Percentiles rank a stretch among this genome's conserved stretches.
Conservation (phyloP, 352 stramenopile genomes). For the Phytopythium vexans region DNA sequence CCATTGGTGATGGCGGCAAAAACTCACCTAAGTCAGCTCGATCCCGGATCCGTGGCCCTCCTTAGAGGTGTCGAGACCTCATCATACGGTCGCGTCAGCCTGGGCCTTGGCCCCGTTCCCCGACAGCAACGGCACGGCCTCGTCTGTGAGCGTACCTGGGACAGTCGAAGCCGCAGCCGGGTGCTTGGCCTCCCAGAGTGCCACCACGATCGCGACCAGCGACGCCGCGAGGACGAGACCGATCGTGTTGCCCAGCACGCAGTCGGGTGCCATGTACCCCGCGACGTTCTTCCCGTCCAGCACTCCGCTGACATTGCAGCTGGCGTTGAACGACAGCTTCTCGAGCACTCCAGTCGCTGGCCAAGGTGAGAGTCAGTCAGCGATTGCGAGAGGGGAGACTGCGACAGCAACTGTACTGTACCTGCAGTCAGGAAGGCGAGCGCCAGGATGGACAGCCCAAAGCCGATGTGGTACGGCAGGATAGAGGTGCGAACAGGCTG, state of each 20-base stretch:
- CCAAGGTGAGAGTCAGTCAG: neutral
- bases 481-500: slow-evolving; percentile 32
- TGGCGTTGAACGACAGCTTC: slow-evolving; percentile 84
- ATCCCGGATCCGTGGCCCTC: no score
- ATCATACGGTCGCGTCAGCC: no score
- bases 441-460: slow-evolving; percentile 60
- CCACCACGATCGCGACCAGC: slow-evolving; percentile 34
- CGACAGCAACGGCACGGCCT: slow-evolving; percentile 43
- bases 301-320: slow-evolving; percentile 74
- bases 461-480: slow-evolving; percentile 63
- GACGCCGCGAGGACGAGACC: slow-evolving; percentile 56
- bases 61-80: no score
- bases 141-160: slow-evolving; percentile 13
- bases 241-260: slow-evolving; percentile 70
- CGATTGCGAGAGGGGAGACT: neutral
- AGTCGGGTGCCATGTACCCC: slow-evolving; percentile 73
- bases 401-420: slow-evolving; percentile 6
- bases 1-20: no score
- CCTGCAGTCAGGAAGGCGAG: slow-evolving; percentile 58
- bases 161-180: slow-evolving; percentile 7
- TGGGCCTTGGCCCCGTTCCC: neutral
- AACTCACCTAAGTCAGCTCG: no score
- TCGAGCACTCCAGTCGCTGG: slow-evolving; percentile 63
- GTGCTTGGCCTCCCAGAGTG: slow-evolving; percentile 56
- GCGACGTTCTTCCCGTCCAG: slow-evolving; percentile 59